phyloP scores from a whole-genome alignment of 352 stramenopile species.

The Phytopythium aichiense region DNA sequence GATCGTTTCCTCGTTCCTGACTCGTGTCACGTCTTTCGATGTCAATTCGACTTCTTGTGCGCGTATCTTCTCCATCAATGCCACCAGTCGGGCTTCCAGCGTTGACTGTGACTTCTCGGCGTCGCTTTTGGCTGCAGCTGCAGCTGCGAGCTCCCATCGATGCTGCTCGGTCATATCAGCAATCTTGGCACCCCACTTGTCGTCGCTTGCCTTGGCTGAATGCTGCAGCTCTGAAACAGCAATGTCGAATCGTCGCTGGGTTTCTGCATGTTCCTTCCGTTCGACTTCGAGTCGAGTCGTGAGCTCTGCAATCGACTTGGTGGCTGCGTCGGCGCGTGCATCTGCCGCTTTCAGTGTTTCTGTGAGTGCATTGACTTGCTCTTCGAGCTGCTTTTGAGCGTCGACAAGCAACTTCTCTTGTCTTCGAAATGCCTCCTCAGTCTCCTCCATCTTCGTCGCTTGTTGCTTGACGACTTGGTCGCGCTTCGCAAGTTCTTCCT shows the following conservation, averaged over 20 bases:
- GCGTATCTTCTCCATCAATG: constrained; percentile 9
- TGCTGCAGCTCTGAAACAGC: constrained; percentile 6
- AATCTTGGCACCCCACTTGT: constrained; percentile 14
- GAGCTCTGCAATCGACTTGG: constrained; percentile 23
- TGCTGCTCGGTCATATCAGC: constrained; percentile 10
- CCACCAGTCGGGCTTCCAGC: constrained; percentile 19
- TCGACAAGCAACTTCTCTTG: constrained; percentile 32
- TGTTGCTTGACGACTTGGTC: constrained; percentile 28
- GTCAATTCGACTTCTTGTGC: constrained; percentile 3
- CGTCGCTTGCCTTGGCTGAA: constrained; percentile 12
- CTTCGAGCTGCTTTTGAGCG: constrained; percentile 25
- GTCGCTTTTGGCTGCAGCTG: constrained; percentile 12
- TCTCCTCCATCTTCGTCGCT: constrained; percentile 28
- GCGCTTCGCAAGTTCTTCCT: constrained; percentile 41
- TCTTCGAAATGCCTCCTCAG: constrained; percentile 29
- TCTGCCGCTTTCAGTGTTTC: constrained; percentile 18
- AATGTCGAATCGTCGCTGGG: constrained; percentile 7
- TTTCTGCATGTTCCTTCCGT: constrained; percentile 20
- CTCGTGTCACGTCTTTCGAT: neutral
- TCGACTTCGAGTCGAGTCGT: constrained; percentile 21
- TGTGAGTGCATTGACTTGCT: constrained; percentile 24
- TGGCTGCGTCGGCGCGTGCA: constrained; percentile 16
- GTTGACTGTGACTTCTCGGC: constrained; percentile 9
- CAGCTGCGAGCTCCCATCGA: constrained; percentile 14
- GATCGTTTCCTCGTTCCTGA: constrained; percentile 11